Conservation (phyloP, 352 stramenopile species). For the Pythium pyrilobum region DNA sequence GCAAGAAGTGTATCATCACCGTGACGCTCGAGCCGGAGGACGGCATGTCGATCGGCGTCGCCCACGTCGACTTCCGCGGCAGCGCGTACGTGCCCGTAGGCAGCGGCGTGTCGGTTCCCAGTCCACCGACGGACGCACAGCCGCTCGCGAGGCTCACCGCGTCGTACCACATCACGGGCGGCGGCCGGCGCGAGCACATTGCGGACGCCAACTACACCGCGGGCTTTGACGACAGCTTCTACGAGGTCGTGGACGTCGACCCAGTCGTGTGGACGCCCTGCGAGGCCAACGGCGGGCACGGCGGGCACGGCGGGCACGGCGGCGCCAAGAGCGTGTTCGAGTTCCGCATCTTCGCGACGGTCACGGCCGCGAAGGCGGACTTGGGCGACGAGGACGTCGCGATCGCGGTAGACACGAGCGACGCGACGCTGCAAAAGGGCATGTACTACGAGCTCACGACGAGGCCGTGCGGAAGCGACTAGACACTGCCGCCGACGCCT, state of each 20-base stretch:
- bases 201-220: slow-evolving; percentile 9
- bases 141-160: slow-evolving; percentile 6
- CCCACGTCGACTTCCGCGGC: slow-evolving; percentile 30
- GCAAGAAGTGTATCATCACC: slow-evolving; percentile 22
- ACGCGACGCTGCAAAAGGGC: slow-evolving; percentile 19
- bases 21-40: slow-evolving; percentile 20
- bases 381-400: slow-evolving; percentile 19
- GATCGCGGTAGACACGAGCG: slow-evolving; percentile 28
- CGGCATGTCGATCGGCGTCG: slow-evolving; percentile 31
- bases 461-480: slow-evolving; percentile 12
- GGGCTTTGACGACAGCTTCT: slow-evolving; percentile 22
- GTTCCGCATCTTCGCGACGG: slow-evolving; percentile 23
- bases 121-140: background rate
- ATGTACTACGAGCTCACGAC: slow-evolving; percentile 27
- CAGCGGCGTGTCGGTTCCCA: background rate
- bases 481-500: no score
- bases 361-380: slow-evolving; percentile 17
- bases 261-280: slow-evolving; percentile 25
- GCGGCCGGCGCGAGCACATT: background rate
- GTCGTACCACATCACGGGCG: slow-evolving; percentile 17
- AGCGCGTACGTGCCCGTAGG: slow-evolving; percentile 19
- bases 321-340: slow-evolving; percentile 7
- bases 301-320: background rate
- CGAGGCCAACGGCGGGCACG: background rate
- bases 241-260: slow-evolving; percentile 22